phyloP scores from a whole-genome alignment of 345 rosid species.

The Xanthoceras sorbifolium region DNA sequence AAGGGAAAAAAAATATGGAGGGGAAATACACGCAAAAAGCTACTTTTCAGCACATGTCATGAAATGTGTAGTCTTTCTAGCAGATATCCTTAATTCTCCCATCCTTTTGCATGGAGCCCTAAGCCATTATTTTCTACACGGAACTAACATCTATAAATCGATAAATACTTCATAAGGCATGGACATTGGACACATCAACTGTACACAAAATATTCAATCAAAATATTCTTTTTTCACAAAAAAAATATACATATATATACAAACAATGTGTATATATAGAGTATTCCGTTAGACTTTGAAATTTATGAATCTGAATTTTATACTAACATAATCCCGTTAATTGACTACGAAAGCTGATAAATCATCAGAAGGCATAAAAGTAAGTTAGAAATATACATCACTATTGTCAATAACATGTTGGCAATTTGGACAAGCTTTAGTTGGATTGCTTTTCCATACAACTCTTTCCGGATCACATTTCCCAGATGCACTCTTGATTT shows the following conservation, averaged over 20 bases:
- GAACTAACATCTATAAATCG: not conserved
- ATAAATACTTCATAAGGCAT: not conserved
- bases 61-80: not conserved
- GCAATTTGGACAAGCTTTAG: slow-evolving; percentile 83
- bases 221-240: not conserved
- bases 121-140: not conserved
- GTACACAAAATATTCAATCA: not conserved
- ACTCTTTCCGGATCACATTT: slow-evolving; percentile 44
- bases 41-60: not conserved
- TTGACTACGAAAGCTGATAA: slow-evolving; percentile 1
- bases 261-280: not conserved
- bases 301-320: not conserved
- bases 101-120: not conserved
- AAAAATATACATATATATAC: not conserved
- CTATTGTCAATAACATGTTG: slow-evolving; percentile 73
- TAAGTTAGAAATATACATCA: slow-evolving; percentile 56
- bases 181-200: not conserved
- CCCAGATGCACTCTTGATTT: slow-evolving; percentile 81
- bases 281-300: not conserved
- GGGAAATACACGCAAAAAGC: not conserved
- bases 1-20: not conserved
- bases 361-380: not conserved
- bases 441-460: slow-evolving; percentile 80
- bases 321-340: not conserved
- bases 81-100: not conserved